These are phyloP conservation scores for Theileria parva DNA, from an alignment of 169 alveolate genomes.

Conservation along the genomic window DNA sequence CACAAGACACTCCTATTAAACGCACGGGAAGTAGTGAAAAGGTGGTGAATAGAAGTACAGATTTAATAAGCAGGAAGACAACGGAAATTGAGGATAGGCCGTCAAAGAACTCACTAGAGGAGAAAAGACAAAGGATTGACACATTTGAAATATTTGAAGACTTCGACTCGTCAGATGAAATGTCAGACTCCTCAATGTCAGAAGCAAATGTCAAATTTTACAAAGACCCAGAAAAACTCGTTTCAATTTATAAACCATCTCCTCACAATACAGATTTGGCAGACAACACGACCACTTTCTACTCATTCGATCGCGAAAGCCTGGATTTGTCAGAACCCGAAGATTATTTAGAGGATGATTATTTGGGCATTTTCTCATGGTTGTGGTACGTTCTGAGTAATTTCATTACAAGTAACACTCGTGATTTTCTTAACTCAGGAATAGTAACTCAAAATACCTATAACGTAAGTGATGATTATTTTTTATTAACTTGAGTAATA, in stretches of 20 bases:
- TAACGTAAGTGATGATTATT: constrained; percentile 22
- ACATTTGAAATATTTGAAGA: not conserved
- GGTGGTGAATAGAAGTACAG: not conserved
- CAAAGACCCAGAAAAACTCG: not conserved
- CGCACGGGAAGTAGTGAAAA: too few relatives aligned
- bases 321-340: not conserved
- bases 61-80: not conserved
- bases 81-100: not conserved
- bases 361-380: constrained; percentile 38
- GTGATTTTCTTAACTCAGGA: constrained; percentile 37
- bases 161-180: not conserved
- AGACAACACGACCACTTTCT: too few relatives aligned
- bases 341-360: not conserved
- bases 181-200: not conserved
- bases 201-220: not conserved
- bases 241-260: not conserved
- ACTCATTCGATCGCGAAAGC: too few relatives aligned
- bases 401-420: constrained; percentile 29
- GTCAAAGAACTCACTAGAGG: not conserved
- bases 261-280: too few relatives aligned
- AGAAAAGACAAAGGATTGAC: not conserved
- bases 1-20: too few relatives aligned
- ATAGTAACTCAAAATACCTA: not conserved
- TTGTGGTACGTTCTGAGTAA: constrained; percentile 62
- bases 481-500: too few relatives aligned